A percentile compares a stretch with the other conserved stretches of the same genome.
Evolutionary conservation across 2,329 filamentous ascomycete species (phyloP).

Genomic region (Aspergillus fructus): DNA sequence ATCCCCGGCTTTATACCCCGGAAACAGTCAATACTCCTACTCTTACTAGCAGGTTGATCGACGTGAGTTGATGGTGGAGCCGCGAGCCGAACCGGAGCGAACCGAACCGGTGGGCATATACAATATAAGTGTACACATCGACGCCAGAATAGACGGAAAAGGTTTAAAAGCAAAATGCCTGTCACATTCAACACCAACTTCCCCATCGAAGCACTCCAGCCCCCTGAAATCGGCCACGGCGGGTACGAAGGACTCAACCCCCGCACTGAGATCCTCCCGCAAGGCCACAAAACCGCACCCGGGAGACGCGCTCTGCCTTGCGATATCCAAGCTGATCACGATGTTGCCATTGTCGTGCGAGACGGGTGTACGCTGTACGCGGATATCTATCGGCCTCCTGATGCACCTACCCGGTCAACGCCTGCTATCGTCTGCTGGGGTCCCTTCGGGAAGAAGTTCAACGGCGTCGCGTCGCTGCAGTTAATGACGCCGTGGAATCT

Average conservation of each 20-base stretch:
- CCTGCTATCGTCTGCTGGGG: constrained; percentile 29
- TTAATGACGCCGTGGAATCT: constrained; percentile 17
- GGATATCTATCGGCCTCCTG: constrained; percentile 25
- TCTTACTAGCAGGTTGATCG: too few relatives aligned
- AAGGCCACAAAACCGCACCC: background rate
- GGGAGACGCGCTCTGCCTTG: background rate
- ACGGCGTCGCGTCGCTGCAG: constrained; percentile 13
- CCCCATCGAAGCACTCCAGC: background rate
- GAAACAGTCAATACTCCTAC: too few relatives aligned
- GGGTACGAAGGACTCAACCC: constrained; percentile 3
- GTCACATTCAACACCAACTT: background rate
- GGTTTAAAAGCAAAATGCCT: background rate
- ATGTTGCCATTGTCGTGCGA: constrained; percentile 24
- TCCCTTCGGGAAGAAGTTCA: constrained; percentile 29
- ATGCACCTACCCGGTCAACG: constrained; percentile 13
- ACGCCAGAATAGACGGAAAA: background rate
- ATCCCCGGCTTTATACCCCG: background rate
- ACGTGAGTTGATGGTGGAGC: background rate
- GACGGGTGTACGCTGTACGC: constrained; percentile 26
- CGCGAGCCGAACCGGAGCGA: constrained; percentile 5
- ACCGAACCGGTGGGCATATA: background rate
- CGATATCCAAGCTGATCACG: constrained; percentile 19
- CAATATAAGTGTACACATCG: background rate
- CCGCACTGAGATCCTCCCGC: background rate
- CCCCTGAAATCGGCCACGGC: constrained; percentile 1